These are phyloP conservation scores for Ensete glaucum DNA, from an alignment of 176 grass and related monocot species.

Conservation along the genomic window DNA sequence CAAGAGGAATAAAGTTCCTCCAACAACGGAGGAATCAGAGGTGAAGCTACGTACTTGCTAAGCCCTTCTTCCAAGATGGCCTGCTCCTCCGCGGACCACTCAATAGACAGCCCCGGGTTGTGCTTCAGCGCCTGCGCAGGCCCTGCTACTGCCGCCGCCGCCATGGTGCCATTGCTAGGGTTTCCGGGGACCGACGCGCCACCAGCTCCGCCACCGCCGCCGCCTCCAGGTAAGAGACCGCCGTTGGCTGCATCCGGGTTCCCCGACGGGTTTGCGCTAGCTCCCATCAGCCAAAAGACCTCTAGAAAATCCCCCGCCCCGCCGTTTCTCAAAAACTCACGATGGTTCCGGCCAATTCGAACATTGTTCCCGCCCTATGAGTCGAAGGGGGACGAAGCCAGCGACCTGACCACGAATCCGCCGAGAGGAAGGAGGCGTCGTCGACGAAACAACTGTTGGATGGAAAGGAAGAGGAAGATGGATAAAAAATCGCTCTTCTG, in stretches of 20 bases:
- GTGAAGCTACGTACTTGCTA: slow-evolving; percentile 11
- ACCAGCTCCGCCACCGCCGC: slow-evolving; percentile 10
- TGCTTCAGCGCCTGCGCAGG: slow-evolving; percentile 19
- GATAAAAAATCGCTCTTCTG: background rate
- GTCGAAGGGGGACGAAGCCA: background rate
- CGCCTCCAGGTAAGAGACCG: slow-evolving; percentile 3
- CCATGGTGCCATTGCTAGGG: slow-evolving; percentile 13
- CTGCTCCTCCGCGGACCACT: slow-evolving; percentile 25
- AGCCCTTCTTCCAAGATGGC: slow-evolving; percentile 21
- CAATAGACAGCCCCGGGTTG: slow-evolving; percentile 12
- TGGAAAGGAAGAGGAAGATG: no score
- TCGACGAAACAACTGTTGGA: background rate
- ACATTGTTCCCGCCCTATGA: background rate
- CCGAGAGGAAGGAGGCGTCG: background rate
- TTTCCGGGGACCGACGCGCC: slow-evolving; percentile 15
- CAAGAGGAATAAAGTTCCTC: background rate
- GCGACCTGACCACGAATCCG: background rate
- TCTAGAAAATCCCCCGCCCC: no score
- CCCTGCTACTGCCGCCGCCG: background rate
- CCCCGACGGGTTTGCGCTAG: slow-evolving; percentile 19
- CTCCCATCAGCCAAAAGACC: slow-evolving; percentile 27
- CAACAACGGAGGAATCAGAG: background rate
- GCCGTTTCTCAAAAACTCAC: background rate
- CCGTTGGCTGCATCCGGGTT: slow-evolving; percentile 32
- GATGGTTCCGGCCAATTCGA: background rate